These are phyloP conservation scores for Panus rudis DNA, from an alignment of 768 basidiomycete genomes.

Conservation along the genomic window DNA sequence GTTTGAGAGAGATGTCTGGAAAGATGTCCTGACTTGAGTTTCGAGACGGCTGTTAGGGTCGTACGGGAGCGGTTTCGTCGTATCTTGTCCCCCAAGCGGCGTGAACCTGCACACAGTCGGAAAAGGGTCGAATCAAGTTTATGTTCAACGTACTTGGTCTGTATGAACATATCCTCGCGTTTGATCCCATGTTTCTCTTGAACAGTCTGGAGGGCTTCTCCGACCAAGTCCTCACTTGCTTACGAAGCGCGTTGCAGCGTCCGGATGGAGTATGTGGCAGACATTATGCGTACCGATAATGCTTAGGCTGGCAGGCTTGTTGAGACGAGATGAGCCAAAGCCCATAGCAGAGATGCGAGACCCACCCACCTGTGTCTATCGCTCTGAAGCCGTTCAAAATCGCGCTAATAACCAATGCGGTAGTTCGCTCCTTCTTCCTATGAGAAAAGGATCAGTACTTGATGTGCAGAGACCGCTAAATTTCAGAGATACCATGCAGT, in stretches of 20 bases:
- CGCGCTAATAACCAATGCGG: conserved; percentile 60
- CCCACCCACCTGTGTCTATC: conserved; percentile 67
- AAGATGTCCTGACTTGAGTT: conserved; percentile 57
- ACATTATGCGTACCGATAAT: conserved; percentile 47
- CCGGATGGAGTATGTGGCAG: not conserved
- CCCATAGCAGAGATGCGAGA: not conserved
- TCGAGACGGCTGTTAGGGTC: conserved; percentile 43
- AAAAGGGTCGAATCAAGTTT: not conserved
- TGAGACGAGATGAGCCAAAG: not conserved
- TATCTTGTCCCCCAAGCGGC: conserved; percentile 65
- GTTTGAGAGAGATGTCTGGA: conserved; percentile 57
- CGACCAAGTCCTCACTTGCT: conserved; percentile 71
- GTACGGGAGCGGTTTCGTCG: conserved; percentile 66
- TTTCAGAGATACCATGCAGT: conserved; percentile 8
- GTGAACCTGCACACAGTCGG: conserved; percentile 52
- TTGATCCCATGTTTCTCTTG: conserved; percentile 50
- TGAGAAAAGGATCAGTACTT: not conserved
- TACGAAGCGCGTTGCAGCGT: not conserved
- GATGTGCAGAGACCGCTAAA: too few relatives aligned
- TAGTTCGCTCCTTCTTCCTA: conserved; percentile 76
- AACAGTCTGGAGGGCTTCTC: conserved; percentile 57
- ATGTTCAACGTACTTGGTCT: conserved; percentile 57
- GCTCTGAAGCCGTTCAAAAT: conserved; percentile 73
- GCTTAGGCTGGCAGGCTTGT: conserved; percentile 64
- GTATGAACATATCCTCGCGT: conserved; percentile 67